phyloP scores from a whole-genome alignment of 352 stramenopile species.

The Phytopythium delawarense region DNA sequence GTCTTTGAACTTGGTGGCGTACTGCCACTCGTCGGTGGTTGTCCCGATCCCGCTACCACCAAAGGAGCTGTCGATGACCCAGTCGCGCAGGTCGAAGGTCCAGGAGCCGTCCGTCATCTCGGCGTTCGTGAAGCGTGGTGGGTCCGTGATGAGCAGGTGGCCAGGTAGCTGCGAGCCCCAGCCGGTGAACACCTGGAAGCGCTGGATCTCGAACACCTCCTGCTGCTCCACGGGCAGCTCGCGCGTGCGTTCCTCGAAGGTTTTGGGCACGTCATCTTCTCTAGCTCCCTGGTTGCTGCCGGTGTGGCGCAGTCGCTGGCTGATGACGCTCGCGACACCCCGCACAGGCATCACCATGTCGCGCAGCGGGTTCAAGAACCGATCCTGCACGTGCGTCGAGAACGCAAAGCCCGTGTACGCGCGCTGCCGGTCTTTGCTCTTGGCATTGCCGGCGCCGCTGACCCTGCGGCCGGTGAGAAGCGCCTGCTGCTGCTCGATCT shows the following conservation, averaged over 20 bases:
- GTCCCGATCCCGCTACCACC: constrained; percentile 20
- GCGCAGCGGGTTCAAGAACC: constrained; percentile 74
- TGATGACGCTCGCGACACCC: constrained; percentile 35
- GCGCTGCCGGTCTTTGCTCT: constrained; percentile 25
- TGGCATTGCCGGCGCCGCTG: neutral
- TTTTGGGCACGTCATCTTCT: constrained; percentile 23
- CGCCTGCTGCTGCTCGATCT: constrained; percentile 32
- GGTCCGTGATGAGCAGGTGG: constrained; percentile 74
- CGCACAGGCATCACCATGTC: constrained; percentile 68
- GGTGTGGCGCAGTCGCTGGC: neutral
- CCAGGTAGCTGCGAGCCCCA: constrained; percentile 76
- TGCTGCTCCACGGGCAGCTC: constrained; percentile 56
- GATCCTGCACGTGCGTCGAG: constrained; percentile 74
- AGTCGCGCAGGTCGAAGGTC: constrained; percentile 63
- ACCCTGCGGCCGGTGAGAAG: constrained; percentile 5
- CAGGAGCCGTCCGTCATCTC: constrained; percentile 62
- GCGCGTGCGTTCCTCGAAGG: constrained; percentile 66
- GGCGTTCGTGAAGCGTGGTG: constrained; percentile 71
- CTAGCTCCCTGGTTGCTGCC: neutral
- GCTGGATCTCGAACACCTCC: constrained; percentile 78
- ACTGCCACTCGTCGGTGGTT: constrained; percentile 72
- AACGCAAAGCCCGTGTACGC: constrained; percentile 83
- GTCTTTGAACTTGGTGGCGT: constrained; percentile 84
- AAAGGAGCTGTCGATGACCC: constrained; percentile 73
- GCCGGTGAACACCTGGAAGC: constrained; percentile 79